phyloP scores from a whole-genome alignment of 805 yeast species.

The Clavispora vitiphila region DNA sequence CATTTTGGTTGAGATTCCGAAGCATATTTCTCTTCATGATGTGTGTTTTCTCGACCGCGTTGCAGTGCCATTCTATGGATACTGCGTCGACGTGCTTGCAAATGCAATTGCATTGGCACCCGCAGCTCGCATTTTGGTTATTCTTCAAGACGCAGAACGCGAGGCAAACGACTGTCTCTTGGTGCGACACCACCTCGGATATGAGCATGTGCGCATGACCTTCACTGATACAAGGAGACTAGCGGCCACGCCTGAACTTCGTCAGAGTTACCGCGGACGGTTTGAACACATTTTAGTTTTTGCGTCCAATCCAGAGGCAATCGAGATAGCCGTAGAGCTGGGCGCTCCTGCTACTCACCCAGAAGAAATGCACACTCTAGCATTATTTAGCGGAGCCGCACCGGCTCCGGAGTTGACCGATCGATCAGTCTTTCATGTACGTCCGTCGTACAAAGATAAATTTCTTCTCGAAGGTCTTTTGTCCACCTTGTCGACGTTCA shows the following conservation, averaged over 20 bases:
- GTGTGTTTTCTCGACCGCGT: conserved; percentile 29
- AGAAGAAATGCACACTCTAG: conserved; percentile 2
- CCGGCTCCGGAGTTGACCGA: background rate
- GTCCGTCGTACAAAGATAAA: conserved; percentile 12
- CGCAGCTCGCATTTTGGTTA: conserved; percentile 19
- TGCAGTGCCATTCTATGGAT: conserved; percentile 32
- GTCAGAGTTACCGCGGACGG: conserved; percentile 4
- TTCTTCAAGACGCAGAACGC: conserved; percentile 22
- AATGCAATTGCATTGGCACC: conserved; percentile 1
- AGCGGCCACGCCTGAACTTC: conserved; percentile 1
- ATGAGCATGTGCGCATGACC: conserved; percentile 11
- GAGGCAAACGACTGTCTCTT: conserved; percentile 37
- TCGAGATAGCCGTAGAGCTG: conserved; percentile 3
- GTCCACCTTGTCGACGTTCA: conserved; percentile 3
- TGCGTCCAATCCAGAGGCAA: conserved; percentile 5
- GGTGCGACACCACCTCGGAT: conserved; percentile 24
- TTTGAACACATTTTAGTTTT: conserved; percentile 13
- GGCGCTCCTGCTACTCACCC: conserved; percentile 2
- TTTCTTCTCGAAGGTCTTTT: conserved; percentile 10
- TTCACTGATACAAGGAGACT: conserved; percentile 10
- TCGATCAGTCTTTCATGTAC: conserved; percentile 1
- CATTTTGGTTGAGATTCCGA: conserved; percentile 25
- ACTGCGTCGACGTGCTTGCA: conserved; percentile 16
- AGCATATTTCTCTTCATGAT: conserved; percentile 31
- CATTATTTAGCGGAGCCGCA: conserved; percentile 2